These are phyloP conservation scores for Kodamaea plutei DNA, from an alignment of 1,139 yeast genomes.

Conservation along the genomic window DNA sequence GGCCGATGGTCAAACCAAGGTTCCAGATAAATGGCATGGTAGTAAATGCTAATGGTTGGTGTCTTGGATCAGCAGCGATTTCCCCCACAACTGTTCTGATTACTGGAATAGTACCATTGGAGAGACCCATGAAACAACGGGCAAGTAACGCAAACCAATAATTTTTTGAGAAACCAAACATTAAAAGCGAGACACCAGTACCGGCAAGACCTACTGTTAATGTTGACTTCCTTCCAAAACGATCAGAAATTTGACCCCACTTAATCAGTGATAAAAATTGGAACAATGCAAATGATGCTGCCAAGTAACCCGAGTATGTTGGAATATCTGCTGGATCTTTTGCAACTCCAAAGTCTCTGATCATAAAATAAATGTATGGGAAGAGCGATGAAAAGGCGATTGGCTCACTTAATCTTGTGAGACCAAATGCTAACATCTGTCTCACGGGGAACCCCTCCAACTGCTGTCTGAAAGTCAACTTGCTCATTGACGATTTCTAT, in stretches of 20 bases:
- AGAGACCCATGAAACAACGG: conserved; percentile 50
- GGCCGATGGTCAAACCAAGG: conserved; percentile 54
- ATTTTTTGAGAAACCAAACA: conserved; percentile 51
- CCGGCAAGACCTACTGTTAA: conserved; percentile 50
- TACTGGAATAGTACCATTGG: conserved; percentile 62
- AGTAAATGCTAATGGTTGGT: conserved; percentile 60
- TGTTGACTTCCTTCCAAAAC: conserved; percentile 55
- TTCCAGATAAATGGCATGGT: conserved; percentile 59
- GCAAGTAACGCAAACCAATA: conserved; percentile 51
- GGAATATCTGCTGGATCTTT: conserved; percentile 50
- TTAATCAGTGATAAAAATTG: conserved; percentile 54
- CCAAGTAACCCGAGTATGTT: conserved; percentile 54
- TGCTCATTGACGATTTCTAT: no score
- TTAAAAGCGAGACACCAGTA: conserved; percentile 41
- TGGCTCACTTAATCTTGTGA: conserved; percentile 56
- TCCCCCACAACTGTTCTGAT: conserved; percentile 60
- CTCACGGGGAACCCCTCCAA: conserved; percentile 44
- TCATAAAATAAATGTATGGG: conserved; percentile 64
- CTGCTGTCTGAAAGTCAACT: no score
- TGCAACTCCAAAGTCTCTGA: conserved; percentile 51
- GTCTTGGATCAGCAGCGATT: conserved; percentile 49
- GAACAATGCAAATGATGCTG: conserved; percentile 51
- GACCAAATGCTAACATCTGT: conserved; percentile 44
- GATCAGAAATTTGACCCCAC: conserved; percentile 57
- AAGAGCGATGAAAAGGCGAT: conserved; percentile 60